Conservation (phyloP, 2,329 filamentous ascomycete genomes). For the Cladophialophora exuberans region DNA sequence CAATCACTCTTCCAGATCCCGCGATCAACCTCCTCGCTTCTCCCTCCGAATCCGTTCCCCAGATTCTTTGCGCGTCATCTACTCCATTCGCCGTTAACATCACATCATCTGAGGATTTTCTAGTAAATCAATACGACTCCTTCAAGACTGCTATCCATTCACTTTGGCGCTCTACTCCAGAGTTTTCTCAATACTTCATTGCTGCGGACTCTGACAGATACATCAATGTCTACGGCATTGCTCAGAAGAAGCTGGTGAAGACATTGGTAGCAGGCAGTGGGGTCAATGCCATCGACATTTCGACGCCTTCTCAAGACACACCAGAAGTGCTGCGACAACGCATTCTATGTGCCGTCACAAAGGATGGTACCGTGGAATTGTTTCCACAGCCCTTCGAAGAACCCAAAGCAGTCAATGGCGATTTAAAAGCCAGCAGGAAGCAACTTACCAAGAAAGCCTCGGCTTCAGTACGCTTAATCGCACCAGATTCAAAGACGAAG, state of each 20-base stretch:
- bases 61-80: conserved; percentile 55
- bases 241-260: conserved; percentile 47
- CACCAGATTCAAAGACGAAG: conserved; percentile 44
- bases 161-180: conserved; percentile 46
- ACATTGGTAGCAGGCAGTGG: conserved; percentile 55
- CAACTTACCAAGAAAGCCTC: conserved; percentile 51
- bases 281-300: conserved; percentile 44
- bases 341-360: conserved; percentile 50
- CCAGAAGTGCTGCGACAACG: conserved; percentile 38
- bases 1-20: conserved; percentile 47
- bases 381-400: conserved; percentile 54
- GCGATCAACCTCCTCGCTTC: conserved; percentile 47
- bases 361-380: conserved; percentile 53
- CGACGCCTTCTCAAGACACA: conserved; percentile 34
- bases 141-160: conserved; percentile 55
- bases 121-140: conserved; percentile 49
- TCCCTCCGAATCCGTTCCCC: conserved; percentile 45
- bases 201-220: conserved; percentile 55
- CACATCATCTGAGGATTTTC: conserved; percentile 41
- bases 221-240: conserved; percentile 53
- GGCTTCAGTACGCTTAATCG: conserved; percentile 49
- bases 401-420: conserved; percentile 36
- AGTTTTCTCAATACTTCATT: conserved; percentile 46
- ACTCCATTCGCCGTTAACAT: conserved; percentile 51
- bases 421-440: conserved; percentile 35